Conservation (phyloP, 2,329 filamentous ascomycete species). For the Aspergillus sp. region DNA sequence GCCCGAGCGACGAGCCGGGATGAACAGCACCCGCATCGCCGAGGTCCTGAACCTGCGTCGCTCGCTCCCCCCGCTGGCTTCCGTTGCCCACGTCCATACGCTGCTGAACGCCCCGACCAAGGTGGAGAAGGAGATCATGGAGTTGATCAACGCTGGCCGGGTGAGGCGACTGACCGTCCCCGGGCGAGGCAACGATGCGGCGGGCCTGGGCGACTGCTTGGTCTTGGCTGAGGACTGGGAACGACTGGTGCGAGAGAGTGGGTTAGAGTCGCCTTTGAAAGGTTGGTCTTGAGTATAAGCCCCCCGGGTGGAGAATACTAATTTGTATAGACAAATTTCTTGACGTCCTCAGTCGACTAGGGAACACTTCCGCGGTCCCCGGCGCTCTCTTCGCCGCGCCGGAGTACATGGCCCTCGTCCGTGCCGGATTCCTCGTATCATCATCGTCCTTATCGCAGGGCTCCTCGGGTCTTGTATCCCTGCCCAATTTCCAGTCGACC, state of each 20-base stretch:
- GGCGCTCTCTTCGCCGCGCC: slow-evolving; percentile 44
- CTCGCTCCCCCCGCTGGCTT: slow-evolving; percentile 57
- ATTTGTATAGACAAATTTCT: slow-evolving; percentile 48
- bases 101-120: slow-evolving; percentile 55
- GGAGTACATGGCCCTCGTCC: slow-evolving; percentile 51
- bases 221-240: slow-evolving; percentile 56
- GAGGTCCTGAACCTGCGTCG: slow-evolving; percentile 58
- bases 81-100: slow-evolving; percentile 60
- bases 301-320: no score
- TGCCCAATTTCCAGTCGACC: slow-evolving; percentile 27
- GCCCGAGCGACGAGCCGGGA: slow-evolving; percentile 54
- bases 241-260: slow-evolving; percentile 36
- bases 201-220: slow-evolving; percentile 58
- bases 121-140: slow-evolving; percentile 60
- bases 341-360: slow-evolving; percentile 45
- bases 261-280: slow-evolving; percentile 35
- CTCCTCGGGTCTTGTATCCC: slow-evolving; percentile 43
- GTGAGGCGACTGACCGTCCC: slow-evolving; percentile 57
- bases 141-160: slow-evolving; percentile 50
- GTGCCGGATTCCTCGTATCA: slow-evolving; percentile 56
- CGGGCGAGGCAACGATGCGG: slow-evolving; percentile 55
- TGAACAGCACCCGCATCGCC: slow-evolving; percentile 61
- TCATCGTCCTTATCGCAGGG: slow-evolving; percentile 41
- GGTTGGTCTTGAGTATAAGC: slow-evolving; percentile 19
- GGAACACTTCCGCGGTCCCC: slow-evolving; percentile 48